Evolutionary conservation across 192 early-diverging fungal species (phyloP).

Genomic region (Linnemannia elongata): DNA sequence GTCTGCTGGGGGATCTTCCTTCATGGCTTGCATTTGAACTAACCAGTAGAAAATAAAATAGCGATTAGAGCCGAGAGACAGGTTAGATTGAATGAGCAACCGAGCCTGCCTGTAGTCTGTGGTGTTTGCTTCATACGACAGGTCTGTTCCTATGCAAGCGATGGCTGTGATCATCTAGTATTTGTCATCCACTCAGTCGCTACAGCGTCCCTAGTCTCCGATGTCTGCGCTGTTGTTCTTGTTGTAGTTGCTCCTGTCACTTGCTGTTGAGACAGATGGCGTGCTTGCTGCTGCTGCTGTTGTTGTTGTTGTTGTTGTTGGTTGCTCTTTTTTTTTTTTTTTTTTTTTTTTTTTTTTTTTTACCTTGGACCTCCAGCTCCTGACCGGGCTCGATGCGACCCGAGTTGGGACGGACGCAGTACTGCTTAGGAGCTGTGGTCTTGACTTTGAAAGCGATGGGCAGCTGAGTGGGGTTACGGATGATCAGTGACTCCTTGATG

Average conservation of each 20-base stretch:
- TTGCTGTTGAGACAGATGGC: not conserved
- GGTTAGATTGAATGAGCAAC: not conserved
- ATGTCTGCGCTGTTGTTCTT: not conserved
- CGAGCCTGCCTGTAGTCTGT: not conserved
- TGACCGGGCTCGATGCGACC: slow-evolving; percentile 81
- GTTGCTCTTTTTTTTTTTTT: not conserved
- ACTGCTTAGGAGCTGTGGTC: slow-evolving; percentile 97
- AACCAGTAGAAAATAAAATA: not conserved
- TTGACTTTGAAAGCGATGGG: slow-evolving; percentile 97
- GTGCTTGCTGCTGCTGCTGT: not conserved
- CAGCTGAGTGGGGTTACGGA: slow-evolving; percentile 72
- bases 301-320: not conserved
- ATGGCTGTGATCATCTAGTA: slow-evolving; percentile 6
- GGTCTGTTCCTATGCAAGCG: not conserved
- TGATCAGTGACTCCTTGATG: slow-evolving; percentile 65
- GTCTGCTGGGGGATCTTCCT: slow-evolving; percentile 82
- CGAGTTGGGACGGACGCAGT: slow-evolving; percentile 95
- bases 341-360: slow-evolving; percentile 23
- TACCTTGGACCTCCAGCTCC: slow-evolving; percentile 81
- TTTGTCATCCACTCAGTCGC: not conserved
- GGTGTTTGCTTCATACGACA: not conserved
- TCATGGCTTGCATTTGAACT: slow-evolving; percentile 91
- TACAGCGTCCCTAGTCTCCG: not conserved
- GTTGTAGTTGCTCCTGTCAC: not conserved
- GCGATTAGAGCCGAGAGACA: slow-evolving; percentile 8